Evolutionary conservation across 176 grass and related monocot genomes (phyloP).

Genomic region (Tillandsia leiboldiana): DNA sequence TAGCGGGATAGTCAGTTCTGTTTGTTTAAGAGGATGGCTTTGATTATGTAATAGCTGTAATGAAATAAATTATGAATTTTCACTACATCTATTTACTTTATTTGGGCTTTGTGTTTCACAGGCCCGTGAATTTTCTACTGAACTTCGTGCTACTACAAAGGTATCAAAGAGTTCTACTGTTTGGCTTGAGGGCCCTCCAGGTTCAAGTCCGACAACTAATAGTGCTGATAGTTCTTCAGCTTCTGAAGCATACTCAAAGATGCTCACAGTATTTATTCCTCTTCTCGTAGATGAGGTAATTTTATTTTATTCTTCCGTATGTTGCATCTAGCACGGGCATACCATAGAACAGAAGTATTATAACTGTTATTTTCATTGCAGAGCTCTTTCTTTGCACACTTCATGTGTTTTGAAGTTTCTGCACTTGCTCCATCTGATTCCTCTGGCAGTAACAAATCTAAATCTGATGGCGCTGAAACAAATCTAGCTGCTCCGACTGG

Average conservation of each 20-base stretch:
- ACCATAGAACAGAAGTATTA: neutral
- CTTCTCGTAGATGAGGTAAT: constrained; percentile 87
- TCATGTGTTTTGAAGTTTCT: constrained; percentile 93
- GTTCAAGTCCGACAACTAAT: constrained; percentile 35
- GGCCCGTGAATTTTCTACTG: constrained; percentile 82
- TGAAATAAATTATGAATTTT: neutral
- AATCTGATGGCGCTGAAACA: constrained; percentile 9
- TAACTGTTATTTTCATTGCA: constrained; percentile 25
- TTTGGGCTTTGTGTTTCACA: constrained; percentile 26
- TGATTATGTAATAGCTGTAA: too few species aligned
- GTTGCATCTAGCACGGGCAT: constrained; percentile 13
- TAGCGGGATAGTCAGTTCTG: too few species aligned
- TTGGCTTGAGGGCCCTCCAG: constrained; percentile 60
- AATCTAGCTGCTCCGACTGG: constrained; percentile 21
- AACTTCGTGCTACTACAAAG: constrained; percentile 64
- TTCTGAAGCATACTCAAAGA: constrained; percentile 77
- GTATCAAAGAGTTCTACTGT: constrained; percentile 50
- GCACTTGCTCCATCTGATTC: constrained; percentile 29
- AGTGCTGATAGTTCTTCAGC: constrained; percentile 42
- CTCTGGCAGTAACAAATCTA: constrained; percentile 21
- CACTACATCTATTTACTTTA: neutral
- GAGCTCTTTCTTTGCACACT: constrained; percentile 93
- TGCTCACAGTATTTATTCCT: constrained; percentile 85
- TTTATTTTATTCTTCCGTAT: constrained; percentile 2
- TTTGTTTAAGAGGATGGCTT: too few species aligned